phyloP scores from a whole-genome alignment of 1,139 yeast genomes.

The Hemisphaericaspora xylanilytica region DNA sequence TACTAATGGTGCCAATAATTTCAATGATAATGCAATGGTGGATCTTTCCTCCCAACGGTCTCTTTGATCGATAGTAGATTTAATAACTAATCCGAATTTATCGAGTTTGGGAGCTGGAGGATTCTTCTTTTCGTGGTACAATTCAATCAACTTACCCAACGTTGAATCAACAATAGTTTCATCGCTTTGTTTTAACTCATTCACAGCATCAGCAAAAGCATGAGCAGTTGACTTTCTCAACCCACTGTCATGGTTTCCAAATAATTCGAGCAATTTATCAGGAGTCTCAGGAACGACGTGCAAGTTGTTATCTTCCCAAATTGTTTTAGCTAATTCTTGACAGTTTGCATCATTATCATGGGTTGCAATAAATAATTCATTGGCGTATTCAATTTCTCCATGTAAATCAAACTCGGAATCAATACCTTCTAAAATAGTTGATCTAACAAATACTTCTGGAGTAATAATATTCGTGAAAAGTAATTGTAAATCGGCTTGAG shows the following conservation, averaged over 20 bases:
- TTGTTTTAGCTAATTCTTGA: slow-evolving; percentile 67
- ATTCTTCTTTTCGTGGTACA: slow-evolving; percentile 58
- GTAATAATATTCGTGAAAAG: slow-evolving; percentile 60
- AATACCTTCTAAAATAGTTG: slow-evolving; percentile 74
- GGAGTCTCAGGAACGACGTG: slow-evolving; percentile 44
- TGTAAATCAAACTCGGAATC: slow-evolving; percentile 83
- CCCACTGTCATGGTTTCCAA: slow-evolving; percentile 58
- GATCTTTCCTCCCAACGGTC: slow-evolving; percentile 86
- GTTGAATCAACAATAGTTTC: slow-evolving; percentile 26
- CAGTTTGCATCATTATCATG: slow-evolving; percentile 70
- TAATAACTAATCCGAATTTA: slow-evolving; percentile 73
- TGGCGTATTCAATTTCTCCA: slow-evolving; percentile 51
- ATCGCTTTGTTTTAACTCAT: slow-evolving; percentile 22
- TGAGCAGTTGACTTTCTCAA: slow-evolving; percentile 65
- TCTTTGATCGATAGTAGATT: slow-evolving; percentile 54
- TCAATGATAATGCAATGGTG: slow-evolving; percentile 71
- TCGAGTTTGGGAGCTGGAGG: slow-evolving; percentile 80
- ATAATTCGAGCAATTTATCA: slow-evolving; percentile 44
- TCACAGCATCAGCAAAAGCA: slow-evolving; percentile 38
- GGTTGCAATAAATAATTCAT: slow-evolving; percentile 74
- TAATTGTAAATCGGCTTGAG: slow-evolving; percentile 54
- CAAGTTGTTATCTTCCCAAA: slow-evolving; percentile 80
- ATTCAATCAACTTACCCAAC: slow-evolving; percentile 47
- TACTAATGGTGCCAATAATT: slow-evolving; percentile 54
- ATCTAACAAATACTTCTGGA: slow-evolving; percentile 69